Conservation (phyloP, 2,329 filamentous ascomycete species). For the Alternaria sp. region DNA sequence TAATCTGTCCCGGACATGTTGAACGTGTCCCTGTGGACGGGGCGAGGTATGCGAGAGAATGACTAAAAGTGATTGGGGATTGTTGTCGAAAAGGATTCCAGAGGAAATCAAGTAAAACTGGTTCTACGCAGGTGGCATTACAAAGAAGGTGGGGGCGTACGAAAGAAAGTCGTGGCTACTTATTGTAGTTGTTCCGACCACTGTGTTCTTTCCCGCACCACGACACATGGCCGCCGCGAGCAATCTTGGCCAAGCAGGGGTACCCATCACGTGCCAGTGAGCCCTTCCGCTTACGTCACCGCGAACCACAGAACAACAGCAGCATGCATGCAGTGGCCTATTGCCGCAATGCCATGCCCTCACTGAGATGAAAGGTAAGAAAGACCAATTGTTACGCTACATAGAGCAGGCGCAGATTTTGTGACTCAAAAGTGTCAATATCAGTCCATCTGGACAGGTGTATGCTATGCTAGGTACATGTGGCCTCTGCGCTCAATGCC, state of each 20-base stretch:
- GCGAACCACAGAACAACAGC: background rate
- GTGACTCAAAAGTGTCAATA: background rate
- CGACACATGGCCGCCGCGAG: constrained; percentile 33
- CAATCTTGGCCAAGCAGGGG: constrained; percentile 23
- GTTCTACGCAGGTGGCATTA: constrained; percentile 33
- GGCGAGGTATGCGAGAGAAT: constrained; percentile 25
- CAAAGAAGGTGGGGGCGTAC: constrained; percentile 27
- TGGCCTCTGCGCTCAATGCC: constrained; percentile 27
- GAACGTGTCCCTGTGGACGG: constrained; percentile 32
- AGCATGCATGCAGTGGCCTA: background rate
- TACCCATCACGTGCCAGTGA: constrained; percentile 13
- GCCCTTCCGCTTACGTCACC: constrained; percentile 21
- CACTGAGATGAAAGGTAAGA: background rate
- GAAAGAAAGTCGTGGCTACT: constrained; percentile 40
- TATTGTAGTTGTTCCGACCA: constrained; percentile 38
- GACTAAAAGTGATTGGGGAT: constrained; percentile 25
- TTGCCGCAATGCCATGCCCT: background rate
- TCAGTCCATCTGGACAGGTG: constrained; percentile 14
- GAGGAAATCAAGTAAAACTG: constrained; percentile 13
- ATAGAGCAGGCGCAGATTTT: background rate
- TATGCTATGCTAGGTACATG: constrained; percentile 32
- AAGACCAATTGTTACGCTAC: background rate
- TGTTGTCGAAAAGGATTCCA: constrained; percentile 27
- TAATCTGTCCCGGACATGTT: constrained; percentile 74
- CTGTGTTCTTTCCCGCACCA: constrained; percentile 38